Percentiles rank a stretch among this genome's conserved stretches.
These are phyloP conservation scores for Thielaviopsis punctulata DNA, from an alignment of 2,329 filamentous ascomycete genomes.

Conservation along the genomic window DNA sequence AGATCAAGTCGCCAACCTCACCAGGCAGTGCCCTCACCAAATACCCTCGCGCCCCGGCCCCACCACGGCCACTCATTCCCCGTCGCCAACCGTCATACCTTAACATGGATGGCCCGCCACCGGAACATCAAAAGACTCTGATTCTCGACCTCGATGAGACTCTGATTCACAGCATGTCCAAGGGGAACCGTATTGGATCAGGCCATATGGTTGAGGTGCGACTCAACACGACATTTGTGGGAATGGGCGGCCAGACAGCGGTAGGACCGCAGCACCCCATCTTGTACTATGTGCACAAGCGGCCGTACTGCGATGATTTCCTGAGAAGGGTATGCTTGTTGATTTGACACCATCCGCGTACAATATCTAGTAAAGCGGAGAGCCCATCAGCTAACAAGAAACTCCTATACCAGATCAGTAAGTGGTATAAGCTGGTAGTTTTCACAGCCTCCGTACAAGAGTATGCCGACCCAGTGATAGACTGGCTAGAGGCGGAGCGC, in stretches of 20 bases:
- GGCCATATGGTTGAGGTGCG: conserved; percentile 99
- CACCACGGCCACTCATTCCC: conserved; percentile 78
- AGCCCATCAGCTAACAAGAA: not conserved
- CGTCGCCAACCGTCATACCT: conserved; percentile 79
- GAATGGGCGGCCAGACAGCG: conserved; percentile 45
- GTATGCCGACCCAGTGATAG: conserved; percentile 95
- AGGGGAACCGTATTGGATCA: conserved; percentile 85
- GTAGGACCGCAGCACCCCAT: conserved; percentile 85
- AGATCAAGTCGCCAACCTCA: conserved; percentile 86
- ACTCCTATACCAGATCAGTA: conserved; percentile 46
- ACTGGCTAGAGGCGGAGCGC: conserved; percentile 91
- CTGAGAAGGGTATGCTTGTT: conserved; percentile 57
- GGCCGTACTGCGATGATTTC: conserved; percentile 93
- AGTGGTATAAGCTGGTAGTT: conserved; percentile 95
- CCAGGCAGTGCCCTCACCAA: conserved; percentile 61
- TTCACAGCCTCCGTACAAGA: conserved; percentile 98
- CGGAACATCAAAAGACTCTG: conserved; percentile 68
- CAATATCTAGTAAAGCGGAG: conserved; percentile 13
- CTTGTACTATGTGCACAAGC: conserved; percentile 96
- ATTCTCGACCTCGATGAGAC: conserved; percentile 95
- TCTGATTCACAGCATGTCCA: conserved; percentile 93
- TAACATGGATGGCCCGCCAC: conserved; percentile 34
- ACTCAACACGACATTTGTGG: conserved; percentile 54
- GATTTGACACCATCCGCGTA: not conserved
- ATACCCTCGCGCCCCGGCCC: conserved; percentile 79